Evolutionary conservation across 208 protist species (phyloP), one percentile per base, ranked within the genome.

Genomic region (Acanthamoeba sp.): DNA sequence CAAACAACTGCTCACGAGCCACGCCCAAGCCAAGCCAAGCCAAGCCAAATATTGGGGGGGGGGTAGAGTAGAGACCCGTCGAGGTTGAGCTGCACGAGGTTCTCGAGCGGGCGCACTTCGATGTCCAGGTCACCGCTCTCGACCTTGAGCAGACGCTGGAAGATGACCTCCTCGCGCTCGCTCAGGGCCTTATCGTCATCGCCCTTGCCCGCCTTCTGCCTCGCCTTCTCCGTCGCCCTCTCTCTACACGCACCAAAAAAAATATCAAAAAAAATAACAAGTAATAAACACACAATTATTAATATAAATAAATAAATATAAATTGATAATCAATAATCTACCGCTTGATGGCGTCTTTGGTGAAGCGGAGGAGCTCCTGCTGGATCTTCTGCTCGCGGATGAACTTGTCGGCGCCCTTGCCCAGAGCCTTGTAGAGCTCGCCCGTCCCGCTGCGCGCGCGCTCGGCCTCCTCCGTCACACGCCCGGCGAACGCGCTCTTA

Each of bases 391-490:
- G 64, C 64, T 73, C 64, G 34, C 64, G 64, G 34, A 73, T 73
- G 64, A 73, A 73, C 64, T 73, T 73, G 64, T 73, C 64, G 64
- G 64, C 64, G 34, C 64, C 64, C 64, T 73, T 73, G 34, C 64
- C 64, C 64, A 73, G 34, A 2, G 64, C 27, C 32, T 42, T 32
- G 64, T 73, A 73, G 18, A 73, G 64, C 27, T 73, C 64, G 34
- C 34, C 34, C n/a, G 64, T 73, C 32, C 64, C 64, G 34, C 64
- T 73, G 10, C 64, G 64, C 34, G 9, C 64, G 6, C 34, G 27
- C 34, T 40, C 34, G 64, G 64, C 64, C 10, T 32, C 64, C 55
- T 59, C 20, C 20, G 55, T 59, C 55, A 48, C 42, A 3, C 42
- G 42, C 6, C 42, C 42, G 4, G 59, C 27, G 7, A 66, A 66